Evolutionary conservation across 2,329 filamentous ascomycete species (phyloP).

Genomic region (Verticillium nonalfalfae): DNA sequence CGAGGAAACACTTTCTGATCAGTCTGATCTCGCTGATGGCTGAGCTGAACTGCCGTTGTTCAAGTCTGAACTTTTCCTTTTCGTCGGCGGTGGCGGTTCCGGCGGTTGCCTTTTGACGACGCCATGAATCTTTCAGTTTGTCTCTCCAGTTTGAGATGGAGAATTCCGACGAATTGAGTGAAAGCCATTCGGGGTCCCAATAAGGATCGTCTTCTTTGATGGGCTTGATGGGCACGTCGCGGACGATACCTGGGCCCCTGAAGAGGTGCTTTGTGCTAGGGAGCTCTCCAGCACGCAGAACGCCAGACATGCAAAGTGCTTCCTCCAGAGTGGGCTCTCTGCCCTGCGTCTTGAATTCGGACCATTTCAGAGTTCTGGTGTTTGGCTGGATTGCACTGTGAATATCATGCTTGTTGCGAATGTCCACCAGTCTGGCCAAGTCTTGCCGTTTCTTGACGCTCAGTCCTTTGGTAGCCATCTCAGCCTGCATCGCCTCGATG

Average conservation of each 20-base stretch:
- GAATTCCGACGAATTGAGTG: constrained; percentile 19
- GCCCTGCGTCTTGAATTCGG: background rate
- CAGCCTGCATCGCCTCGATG: background rate
- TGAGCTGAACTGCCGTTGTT: constrained; percentile 2
- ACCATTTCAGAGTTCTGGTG: background rate
- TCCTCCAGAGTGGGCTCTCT: background rate
- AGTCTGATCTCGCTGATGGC: constrained; percentile 23
- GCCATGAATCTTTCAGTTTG: constrained; percentile 2
- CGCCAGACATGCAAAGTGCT: background rate
- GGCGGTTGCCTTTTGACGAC: background rate
- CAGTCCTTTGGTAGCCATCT: background rate
- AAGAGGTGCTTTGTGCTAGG: background rate
- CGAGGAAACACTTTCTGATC: constrained; percentile 26
- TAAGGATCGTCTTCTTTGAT: constrained; percentile 21
- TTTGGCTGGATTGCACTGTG: background rate
- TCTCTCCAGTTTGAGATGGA: constrained; percentile 11
- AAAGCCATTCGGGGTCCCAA: constrained; percentile 23
- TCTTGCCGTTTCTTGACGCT: background rate
- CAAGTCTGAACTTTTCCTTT: constrained; percentile 2
- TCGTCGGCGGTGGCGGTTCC: background rate
- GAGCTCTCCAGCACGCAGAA: background rate
- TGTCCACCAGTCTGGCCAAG: background rate
- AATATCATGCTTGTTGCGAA: background rate
- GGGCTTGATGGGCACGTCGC: constrained; percentile 14
- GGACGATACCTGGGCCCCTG: background rate